These are phyloP conservation scores for Murraya paniculata DNA, from an alignment of 345 rosid species.

Conservation along the genomic window DNA sequence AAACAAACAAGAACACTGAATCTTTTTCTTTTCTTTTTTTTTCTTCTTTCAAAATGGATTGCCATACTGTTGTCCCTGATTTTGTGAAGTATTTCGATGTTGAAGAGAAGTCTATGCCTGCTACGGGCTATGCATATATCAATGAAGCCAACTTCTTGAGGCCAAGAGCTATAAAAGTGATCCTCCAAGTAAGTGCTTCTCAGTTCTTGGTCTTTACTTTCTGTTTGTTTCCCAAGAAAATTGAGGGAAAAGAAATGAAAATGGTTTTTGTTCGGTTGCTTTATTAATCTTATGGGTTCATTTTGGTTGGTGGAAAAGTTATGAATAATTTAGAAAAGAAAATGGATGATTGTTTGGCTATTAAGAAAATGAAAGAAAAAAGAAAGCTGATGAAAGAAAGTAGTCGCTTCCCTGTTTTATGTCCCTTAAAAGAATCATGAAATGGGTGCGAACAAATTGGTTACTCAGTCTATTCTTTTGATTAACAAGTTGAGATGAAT, in stretches of 20 bases:
- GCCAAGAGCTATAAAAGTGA: neutral
- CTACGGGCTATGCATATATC: neutral
- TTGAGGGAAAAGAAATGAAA: neutral
- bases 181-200: neutral
- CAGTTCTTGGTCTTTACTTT: neutral
- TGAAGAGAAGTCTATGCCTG: neutral
- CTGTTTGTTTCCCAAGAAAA: neutral
- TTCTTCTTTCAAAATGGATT: neutral
- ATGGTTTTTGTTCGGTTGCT: neutral
- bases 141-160: neutral
- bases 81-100: neutral
- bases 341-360: neutral
- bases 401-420: neutral
- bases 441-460: neutral
- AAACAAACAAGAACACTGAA: neutral
- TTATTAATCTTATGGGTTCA: neutral
- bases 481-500: neutral
- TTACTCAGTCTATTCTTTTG: neutral
- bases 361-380: conserved; percentile 1
- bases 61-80: neutral
- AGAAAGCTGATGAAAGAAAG: neutral
- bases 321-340: neutral
- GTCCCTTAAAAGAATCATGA: neutral
- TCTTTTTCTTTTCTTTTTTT: no score
- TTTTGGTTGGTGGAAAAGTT: neutral